Evolutionary conservation across 495 filamentous ascomycete genomes (phyloP), one percentile per base, ranked within the genome.

Genomic region (Chaetomidium leptoderma): DNA sequence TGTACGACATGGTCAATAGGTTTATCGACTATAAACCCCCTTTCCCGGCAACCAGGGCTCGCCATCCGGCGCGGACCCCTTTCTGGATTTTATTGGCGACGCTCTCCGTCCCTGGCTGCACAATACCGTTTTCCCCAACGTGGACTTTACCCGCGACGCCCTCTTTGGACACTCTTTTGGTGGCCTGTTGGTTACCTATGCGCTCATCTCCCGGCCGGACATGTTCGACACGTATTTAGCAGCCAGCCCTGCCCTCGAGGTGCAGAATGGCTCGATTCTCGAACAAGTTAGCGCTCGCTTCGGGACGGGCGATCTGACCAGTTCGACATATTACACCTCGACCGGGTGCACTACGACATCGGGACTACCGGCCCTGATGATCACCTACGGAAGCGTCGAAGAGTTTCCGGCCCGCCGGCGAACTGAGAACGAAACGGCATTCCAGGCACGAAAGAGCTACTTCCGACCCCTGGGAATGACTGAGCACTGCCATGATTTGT

Each of bases 131-230:
- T 67, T 67, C 21, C 62, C 65, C 9, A 35, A 33, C 2, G 59
- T 67, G 3, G 35, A 40, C 7, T 67, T 64, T 16, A 56, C 48
- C 16, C 59, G 62, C 14, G 59, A 67, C 26, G 62, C 62, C 11
- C 45, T 67, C n/a, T 64, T 48, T 19, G 62, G 62, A 16, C 62
- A 64, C 24, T 67, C 57, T 4, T 58, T 57, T 26, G 65, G 65
- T 3, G 62, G 65, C 5, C 30, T 62, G 8, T 61, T 64, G 42
- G 57, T 56, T 23, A 26, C 52, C 2, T 62, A 60, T 26, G 59
- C 62, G 6, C 29, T 67, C 2, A 54, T 61, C 19, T 24, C 47
- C 1, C 39, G 39, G n/a, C 59, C 59, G n/a, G 52, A 40, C 5
- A 21, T 58, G 49, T 64, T 64, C 16, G 62, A 67, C 14, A 62